Conservation (phyloP, 208 protist genomes). For the Leishmania tropica region DNA sequence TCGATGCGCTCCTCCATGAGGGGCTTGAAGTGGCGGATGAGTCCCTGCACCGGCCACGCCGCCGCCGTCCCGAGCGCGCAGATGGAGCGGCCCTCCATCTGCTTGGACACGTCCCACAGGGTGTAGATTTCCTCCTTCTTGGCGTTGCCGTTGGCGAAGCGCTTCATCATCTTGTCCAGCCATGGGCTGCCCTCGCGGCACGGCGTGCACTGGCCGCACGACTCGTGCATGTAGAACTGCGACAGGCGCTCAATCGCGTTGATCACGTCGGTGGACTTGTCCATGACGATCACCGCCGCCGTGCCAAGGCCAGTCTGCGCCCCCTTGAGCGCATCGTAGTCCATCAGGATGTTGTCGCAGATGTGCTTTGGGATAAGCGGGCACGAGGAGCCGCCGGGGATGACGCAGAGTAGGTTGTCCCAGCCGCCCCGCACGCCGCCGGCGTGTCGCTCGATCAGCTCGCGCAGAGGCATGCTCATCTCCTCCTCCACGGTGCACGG, state of each 20-base stretch:
- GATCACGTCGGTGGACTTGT: conserved; percentile 98
- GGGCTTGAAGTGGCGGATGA: conserved; percentile 97
- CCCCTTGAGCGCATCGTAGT: conserved; percentile 97
- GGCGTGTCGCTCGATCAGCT: conserved; percentile 97
- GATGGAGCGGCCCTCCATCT: conserved; percentile 99
- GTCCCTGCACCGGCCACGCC: conserved; percentile 98
- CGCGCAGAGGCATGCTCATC: conserved; percentile 98
- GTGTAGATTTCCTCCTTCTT: conserved; percentile 98
- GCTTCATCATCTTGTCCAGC: conserved; percentile 97
- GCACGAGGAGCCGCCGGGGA: conserved; percentile 98
- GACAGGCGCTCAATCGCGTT: conserved; percentile 95
- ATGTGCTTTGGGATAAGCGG: conserved; percentile 95
- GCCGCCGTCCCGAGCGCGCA: conserved; percentile 99
- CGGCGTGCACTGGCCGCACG: conserved; percentile 98
- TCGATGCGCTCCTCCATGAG: conserved; percentile 97
- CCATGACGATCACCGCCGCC: conserved; percentile 99
- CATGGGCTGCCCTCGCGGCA: conserved; percentile 97
- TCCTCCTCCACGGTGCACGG: conserved; percentile 98
- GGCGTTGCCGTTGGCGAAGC: conserved; percentile 97
- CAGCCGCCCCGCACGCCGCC: conserved; percentile 98
- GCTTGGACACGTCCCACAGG: conserved; percentile 96
- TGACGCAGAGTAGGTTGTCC: conserved; percentile 98
- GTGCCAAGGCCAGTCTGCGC: conserved; percentile 97
- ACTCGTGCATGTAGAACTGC: conserved; percentile 98
- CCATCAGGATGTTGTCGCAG: conserved; percentile 98